Base-by-base conservation (phyloP, 257 asterid genomes). In the Oldenlandia corymbosa region DNA sequence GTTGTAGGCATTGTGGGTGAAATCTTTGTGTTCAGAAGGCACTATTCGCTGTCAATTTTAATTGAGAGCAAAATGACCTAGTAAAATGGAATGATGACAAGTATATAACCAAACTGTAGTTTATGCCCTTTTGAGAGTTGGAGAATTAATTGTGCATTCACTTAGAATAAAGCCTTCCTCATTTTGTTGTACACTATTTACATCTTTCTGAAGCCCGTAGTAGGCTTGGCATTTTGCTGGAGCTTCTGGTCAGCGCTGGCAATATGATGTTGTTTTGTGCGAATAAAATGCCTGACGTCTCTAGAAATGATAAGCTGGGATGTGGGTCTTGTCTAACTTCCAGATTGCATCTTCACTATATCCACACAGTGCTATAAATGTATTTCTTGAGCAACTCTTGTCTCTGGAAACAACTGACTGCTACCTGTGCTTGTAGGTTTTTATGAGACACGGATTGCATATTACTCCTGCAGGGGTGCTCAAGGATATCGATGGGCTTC, bases 401-500 rank as follows among this genome's bases (percentile, higher is more conserved):
- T 37, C 51, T 61, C 24, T 32, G 18, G 27, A 45, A 28, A 18
- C 66, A 54, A 17, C 55, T 61, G 55, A 45, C 43, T 45, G 27
- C 32, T 12, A 42, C 17, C 16, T 5, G 24, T 57, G 11, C 32
- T 49, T 68, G 48, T 80, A 91, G 98, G 96, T 37, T 88, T 88
- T 48, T 88, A 80, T 26, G 94, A 90, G 78, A 90, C 95, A 42
- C 91, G 94, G 23, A 85, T 90, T 60, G 94, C 94, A 31, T 90
- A 90, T 79, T 90, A 90, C 65, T 80, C 97, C 1, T 88, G 95
- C 80, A 76, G 85, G 73, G 85, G 82, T 61, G 78, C 76, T 58
- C 78, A 71, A 53, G 85, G 85, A 68, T 80, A 76, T 72, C 75
- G 80, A 26, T 80, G 85, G 74, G 73, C 90, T 70, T 73, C 84